Conservation (phyloP, 192 early-diverging fungal genomes). For the Coemansia sp. region DNA sequence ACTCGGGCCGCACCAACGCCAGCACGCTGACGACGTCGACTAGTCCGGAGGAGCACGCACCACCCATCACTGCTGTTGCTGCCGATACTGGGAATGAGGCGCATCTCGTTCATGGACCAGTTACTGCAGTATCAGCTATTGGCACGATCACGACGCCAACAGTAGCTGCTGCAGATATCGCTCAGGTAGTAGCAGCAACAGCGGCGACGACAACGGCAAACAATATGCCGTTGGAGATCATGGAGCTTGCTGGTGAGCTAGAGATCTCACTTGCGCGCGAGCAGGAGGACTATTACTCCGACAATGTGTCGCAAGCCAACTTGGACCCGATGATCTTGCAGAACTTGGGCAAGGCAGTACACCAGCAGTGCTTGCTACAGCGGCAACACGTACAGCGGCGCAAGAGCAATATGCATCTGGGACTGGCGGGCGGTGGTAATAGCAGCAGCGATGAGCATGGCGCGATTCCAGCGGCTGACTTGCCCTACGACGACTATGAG, state of each 20-base stretch:
- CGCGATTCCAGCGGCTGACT: conserved; percentile 3
- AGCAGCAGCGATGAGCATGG: conserved; percentile 22
- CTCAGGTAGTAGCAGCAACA: background rate
- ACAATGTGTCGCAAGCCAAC: conserved; percentile 43
- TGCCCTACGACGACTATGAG: conserved; percentile 37
- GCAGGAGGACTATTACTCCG: conserved; percentile 53
- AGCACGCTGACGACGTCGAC: conserved; percentile 35
- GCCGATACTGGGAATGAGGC: background rate
- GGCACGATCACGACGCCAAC: background rate
- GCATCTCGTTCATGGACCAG: background rate
- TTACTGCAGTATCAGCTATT: background rate
- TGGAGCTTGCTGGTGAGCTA: conserved; percentile 53
- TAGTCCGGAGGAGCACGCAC: background rate
- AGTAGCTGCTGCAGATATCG: background rate
- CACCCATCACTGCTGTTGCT: background rate
- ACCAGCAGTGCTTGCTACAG: conserved; percentile 46
- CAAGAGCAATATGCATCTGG: conserved; percentile 58
- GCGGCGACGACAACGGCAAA: conserved; percentile 15
- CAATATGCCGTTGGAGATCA: conserved; percentile 46
- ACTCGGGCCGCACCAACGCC: conserved; percentile 34
- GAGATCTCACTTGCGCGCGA: conserved; percentile 55
- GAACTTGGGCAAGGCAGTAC: conserved; percentile 48
- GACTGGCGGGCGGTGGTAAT: conserved; percentile 22
- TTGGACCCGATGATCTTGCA: conserved; percentile 47
- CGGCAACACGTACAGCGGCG: conserved; percentile 45